Conservation (phyloP, 495 filamentous ascomycete species). For the Tuber umbilicatum region DNA sequence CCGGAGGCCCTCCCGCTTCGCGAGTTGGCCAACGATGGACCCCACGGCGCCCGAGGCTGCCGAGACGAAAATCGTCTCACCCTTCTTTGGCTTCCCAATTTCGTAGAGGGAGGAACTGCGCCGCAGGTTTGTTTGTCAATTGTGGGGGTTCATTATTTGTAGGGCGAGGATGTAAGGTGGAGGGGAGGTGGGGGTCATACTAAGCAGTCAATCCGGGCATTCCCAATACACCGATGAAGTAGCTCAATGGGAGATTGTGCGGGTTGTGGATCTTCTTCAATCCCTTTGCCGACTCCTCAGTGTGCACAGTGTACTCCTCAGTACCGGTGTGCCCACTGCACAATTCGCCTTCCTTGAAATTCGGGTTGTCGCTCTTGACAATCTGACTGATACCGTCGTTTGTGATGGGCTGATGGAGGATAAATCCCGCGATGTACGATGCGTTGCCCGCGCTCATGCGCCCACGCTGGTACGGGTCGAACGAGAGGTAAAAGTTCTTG, state of each 20-base stretch:
- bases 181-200: constrained; percentile 12
- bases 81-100: constrained; percentile 78
- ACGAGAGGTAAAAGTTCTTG: constrained; percentile 69
- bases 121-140: background rate
- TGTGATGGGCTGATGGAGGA: constrained; percentile 52
- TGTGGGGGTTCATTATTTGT: background rate
- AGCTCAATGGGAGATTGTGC: constrained; percentile 55
- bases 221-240: constrained; percentile 67
- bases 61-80: constrained; percentile 81
- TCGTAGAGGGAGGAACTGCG: constrained; percentile 61
- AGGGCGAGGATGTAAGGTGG: background rate
- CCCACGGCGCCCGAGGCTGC: constrained; percentile 80
- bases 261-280: constrained; percentile 54
- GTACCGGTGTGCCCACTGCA: constrained; percentile 55
- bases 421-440: constrained; percentile 59
- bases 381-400: constrained; percentile 57
- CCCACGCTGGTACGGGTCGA: constrained; percentile 74
- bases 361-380: constrained; percentile 56
- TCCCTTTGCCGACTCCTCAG: constrained; percentile 33
- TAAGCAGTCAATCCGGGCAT: constrained; percentile 87
- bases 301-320: constrained; percentile 56
- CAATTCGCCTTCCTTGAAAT: constrained; percentile 61
- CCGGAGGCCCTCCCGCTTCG: constrained; percentile 76
- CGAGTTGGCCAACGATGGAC: constrained; percentile 74
- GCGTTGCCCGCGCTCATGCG: constrained; percentile 52